Conservation (phyloP, 345 rosid species). For the Citrus medica region DNA sequence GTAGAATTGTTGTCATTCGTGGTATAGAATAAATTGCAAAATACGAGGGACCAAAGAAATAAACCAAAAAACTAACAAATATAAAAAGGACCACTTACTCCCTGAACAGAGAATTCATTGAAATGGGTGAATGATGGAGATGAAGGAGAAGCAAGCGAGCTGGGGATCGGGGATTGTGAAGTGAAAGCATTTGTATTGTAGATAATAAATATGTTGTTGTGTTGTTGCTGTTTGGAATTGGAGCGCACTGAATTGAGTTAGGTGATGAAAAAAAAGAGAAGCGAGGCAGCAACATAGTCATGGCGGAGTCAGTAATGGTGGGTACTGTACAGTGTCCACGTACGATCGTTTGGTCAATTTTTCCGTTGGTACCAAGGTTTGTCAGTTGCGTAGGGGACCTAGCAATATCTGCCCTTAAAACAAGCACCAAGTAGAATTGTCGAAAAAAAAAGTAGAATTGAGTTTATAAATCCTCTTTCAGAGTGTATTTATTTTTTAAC, state of each 20-base stretch:
- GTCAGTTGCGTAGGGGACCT: background rate
- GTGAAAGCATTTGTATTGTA: background rate
- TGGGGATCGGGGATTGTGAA: background rate
- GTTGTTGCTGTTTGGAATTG: background rate
- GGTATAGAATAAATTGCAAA: background rate
- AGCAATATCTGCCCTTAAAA: background rate
- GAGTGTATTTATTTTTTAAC: background rate
- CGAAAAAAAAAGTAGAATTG: too few relatives aligned
- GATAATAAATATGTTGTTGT: too few relatives aligned
- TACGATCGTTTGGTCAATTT: background rate
- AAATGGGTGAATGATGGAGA: background rate
- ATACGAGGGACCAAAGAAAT: background rate
- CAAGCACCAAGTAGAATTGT: background rate
- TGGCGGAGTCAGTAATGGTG: background rate
- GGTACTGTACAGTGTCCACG: background rate
- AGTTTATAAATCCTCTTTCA: background rate
- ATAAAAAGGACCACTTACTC: background rate
- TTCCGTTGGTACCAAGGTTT: background rate
- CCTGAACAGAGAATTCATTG: background rate
- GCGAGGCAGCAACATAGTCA: background rate
- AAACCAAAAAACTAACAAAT: background rate
- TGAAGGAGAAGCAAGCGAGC: background rate
- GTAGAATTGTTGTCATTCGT: background rate
- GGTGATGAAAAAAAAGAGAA: background rate
- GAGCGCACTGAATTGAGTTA: constrained; percentile 14